Evolutionary conservation across 768 basidiomycete genomes (phyloP).

Genomic region (Mycena polygramma): DNA sequence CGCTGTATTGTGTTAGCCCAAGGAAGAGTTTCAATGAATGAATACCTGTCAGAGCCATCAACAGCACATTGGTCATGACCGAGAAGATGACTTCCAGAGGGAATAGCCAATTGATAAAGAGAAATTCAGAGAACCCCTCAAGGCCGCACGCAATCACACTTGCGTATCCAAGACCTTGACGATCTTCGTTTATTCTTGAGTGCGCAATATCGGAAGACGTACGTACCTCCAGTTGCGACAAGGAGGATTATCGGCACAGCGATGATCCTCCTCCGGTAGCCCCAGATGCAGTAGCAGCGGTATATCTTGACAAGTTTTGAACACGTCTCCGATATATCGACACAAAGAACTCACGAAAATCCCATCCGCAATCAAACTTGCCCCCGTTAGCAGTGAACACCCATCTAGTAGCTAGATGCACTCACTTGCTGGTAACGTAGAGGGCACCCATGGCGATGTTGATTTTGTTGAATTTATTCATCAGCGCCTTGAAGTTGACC

Average conservation of each 20-base stretch:
- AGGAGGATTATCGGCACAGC: slow-evolving; percentile 37
- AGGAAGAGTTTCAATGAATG: background rate
- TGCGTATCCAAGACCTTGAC: slow-evolving; percentile 30
- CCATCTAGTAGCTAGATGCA: background rate
- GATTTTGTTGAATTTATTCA: slow-evolving; percentile 13
- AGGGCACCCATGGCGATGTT: slow-evolving; percentile 41
- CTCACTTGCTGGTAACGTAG: slow-evolving; percentile 45
- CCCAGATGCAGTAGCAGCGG: slow-evolving; percentile 48
- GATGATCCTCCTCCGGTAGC: slow-evolving; percentile 40
- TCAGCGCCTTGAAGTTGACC: background rate
- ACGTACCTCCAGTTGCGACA: slow-evolving; percentile 41
- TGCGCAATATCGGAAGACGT: background rate
- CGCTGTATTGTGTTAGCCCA: slow-evolving; percentile 36
- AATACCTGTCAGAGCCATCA: slow-evolving; percentile 43
- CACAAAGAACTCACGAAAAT: slow-evolving; percentile 38
- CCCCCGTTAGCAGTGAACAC: background rate
- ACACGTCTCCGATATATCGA: background rate
- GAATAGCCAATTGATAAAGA: slow-evolving; percentile 31
- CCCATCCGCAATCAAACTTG: slow-evolving; percentile 46
- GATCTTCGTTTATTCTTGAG: background rate
- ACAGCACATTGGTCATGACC: slow-evolving; percentile 35
- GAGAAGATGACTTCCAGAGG: slow-evolving; percentile 27
- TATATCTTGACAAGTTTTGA: slow-evolving; percentile 36
- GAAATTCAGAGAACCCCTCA: slow-evolving; percentile 18
- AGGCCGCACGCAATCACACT: slow-evolving; percentile 25